Evolutionary conservation across 2,329 filamentous ascomycete genomes (phyloP).

Genomic region (Malbranchea zuffiana): DNA sequence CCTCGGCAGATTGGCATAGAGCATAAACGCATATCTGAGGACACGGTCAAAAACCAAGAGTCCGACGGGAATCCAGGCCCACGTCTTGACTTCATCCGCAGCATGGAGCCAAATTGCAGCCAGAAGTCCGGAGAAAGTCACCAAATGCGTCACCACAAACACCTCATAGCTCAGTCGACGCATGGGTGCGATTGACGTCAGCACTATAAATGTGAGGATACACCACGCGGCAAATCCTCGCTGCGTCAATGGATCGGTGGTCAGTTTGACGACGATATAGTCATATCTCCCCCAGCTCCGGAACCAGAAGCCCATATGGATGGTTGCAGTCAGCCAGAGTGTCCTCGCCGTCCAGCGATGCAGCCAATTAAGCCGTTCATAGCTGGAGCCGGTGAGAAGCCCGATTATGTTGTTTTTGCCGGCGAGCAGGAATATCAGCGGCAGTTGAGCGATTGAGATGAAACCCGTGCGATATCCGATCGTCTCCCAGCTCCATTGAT

Average conservation of each 20-base stretch:
- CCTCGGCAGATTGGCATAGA: slow-evolving; percentile 32
- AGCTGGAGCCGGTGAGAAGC: slow-evolving; percentile 37
- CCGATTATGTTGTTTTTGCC: slow-evolving; percentile 47
- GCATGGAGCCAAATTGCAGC: slow-evolving; percentile 41
- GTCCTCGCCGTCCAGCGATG: slow-evolving; percentile 43
- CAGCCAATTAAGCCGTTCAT: slow-evolving; percentile 43
- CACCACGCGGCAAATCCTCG: slow-evolving; percentile 44
- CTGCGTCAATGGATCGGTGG: slow-evolving; percentile 39
- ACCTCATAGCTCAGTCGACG: slow-evolving; percentile 43
- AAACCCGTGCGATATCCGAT: slow-evolving; percentile 48
- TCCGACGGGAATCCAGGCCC: slow-evolving; percentile 39
- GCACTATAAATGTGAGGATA: slow-evolving; percentile 41
- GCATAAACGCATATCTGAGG: slow-evolving; percentile 26
- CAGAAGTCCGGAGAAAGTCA: slow-evolving; percentile 42
- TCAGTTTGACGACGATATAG: slow-evolving; percentile 40
- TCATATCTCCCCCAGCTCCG: slow-evolving; percentile 42
- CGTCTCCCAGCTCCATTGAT: slow-evolving; percentile 43
- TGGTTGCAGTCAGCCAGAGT: slow-evolving; percentile 42
- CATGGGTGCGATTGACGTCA: slow-evolving; percentile 42
- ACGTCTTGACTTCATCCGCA: slow-evolving; percentile 33
- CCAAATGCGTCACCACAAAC: slow-evolving; percentile 45
- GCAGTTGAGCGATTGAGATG: slow-evolving; percentile 43
- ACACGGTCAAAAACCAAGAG: slow-evolving; percentile 39
- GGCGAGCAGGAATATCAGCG: slow-evolving; percentile 46
- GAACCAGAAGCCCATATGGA: slow-evolving; percentile 47